These are phyloP conservation scores for Claviceps sorghi DNA, from an alignment of 2,329 filamentous ascomycete genomes.

Conservation along the genomic window DNA sequence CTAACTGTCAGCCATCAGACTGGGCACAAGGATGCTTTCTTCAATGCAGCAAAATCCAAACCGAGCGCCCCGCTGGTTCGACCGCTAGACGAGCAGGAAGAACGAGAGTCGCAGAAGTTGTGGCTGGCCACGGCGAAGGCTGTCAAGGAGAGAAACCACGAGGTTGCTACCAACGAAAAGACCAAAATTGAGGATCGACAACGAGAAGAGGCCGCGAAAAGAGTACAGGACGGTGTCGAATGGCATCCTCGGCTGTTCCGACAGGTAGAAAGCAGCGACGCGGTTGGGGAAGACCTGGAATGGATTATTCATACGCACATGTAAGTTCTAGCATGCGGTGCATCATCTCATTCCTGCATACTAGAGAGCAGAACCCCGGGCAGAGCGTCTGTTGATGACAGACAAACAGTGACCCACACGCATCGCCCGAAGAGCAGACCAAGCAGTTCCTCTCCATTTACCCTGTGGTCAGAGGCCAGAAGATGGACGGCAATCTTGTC, in stretches of 20 bases:
- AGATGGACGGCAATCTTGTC: constrained; percentile 35
- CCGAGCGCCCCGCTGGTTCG: constrained; percentile 60
- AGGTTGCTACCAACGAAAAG: constrained; percentile 84
- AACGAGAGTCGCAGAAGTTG: constrained; percentile 76
- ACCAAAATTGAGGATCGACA: constrained; percentile 91
- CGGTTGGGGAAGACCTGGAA: constrained; percentile 79
- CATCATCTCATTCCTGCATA: not conserved
- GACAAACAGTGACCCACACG: constrained; percentile 16
- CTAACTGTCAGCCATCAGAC: constrained; percentile 41
- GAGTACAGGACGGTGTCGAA: constrained; percentile 63
- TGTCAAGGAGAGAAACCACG: constrained; percentile 73
- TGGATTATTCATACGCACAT: constrained; percentile 86
- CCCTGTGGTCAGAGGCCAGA: constrained; percentile 70
- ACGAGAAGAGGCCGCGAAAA: constrained; percentile 69
- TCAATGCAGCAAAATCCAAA: constrained; percentile 68
- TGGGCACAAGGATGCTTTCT: constrained; percentile 76
- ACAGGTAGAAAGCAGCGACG: constrained; percentile 56
- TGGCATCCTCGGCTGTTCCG: constrained; percentile 86
- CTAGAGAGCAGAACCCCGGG: not conserved
- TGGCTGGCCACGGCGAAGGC: constrained; percentile 75
- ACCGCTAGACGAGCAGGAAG: constrained; percentile 72
- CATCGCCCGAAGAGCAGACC: constrained; percentile 52
- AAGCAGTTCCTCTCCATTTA: constrained; percentile 79
- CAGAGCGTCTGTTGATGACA: constrained; percentile 8
- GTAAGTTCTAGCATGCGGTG: constrained; percentile 32